Percentiles rank a stretch among this genome's conserved stretches.
Conservation (phyloP, 768 basidiomycete genomes). For the Phaeotremella fagi region DNA sequence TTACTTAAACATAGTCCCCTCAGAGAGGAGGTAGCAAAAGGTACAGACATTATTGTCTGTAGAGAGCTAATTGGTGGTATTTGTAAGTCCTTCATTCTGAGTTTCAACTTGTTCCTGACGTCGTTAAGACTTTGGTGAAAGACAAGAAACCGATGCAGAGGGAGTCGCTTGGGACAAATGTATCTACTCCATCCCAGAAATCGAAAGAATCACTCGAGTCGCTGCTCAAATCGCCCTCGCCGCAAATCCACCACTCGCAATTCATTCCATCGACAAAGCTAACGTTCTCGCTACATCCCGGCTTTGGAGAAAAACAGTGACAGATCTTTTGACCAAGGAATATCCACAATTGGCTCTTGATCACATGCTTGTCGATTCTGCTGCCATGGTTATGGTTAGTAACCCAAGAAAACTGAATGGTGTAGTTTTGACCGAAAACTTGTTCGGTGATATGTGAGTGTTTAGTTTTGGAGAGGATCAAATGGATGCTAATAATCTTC, state of each 20-base stretch:
- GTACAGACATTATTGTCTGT: constrained; percentile 80
- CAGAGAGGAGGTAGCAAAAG: constrained; percentile 71
- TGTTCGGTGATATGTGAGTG: constrained; percentile 94
- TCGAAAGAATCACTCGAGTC: constrained; percentile 90
- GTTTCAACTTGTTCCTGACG: neutral
- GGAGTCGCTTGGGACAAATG: constrained; percentile 82
- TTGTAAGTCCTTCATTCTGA: constrained; percentile 48
- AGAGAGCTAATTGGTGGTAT: constrained; percentile 94
- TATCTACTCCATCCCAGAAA: constrained; percentile 85
- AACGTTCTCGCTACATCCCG: constrained; percentile 94
- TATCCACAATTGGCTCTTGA: constrained; percentile 82
- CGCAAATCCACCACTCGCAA: constrained; percentile 72
- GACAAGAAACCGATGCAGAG: constrained; percentile 73
- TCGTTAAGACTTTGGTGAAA: constrained; percentile 71
- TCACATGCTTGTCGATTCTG: constrained; percentile 91
- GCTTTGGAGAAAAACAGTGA: constrained; percentile 89
- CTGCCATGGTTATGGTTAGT: constrained; percentile 89
- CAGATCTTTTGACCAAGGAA: constrained; percentile 73
- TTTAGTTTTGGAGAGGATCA: neutral
- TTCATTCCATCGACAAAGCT: constrained; percentile 96
- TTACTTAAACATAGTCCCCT: constrained; percentile 84
- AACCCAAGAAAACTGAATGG: constrained; percentile 91
- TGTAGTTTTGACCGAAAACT: constrained; percentile 87
- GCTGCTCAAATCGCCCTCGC: constrained; percentile 87
- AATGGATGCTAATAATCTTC: constrained; percentile 5